Conservation (phyloP, 805 yeast species). For the Wickerhamiella sergipiensis region DNA sequence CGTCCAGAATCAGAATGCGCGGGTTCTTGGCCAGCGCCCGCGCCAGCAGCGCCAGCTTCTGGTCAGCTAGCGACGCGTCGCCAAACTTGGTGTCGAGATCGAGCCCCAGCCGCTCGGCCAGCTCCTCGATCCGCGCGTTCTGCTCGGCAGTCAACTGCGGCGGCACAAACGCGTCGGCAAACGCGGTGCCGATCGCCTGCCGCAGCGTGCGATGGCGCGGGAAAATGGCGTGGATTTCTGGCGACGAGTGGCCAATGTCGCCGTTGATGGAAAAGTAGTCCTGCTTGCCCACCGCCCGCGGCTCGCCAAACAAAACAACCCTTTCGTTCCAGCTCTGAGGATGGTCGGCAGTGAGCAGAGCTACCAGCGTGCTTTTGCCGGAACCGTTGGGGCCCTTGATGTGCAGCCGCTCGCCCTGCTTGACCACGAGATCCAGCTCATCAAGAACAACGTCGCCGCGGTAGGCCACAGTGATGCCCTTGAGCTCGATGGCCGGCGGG, state of each 20-base stretch:
- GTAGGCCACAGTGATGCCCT: conserved; percentile 51
- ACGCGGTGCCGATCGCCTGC: conserved; percentile 61
- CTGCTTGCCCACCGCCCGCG: conserved; percentile 59
- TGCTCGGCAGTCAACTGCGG: conserved; percentile 32
- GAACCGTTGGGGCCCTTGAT: conserved; percentile 81
- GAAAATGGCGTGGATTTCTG: conserved; percentile 83
- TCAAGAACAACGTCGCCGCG: conserved; percentile 45
- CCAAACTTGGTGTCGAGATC: conserved; percentile 33
- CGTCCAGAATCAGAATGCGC: conserved; percentile 67
- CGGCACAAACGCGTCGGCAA: conserved; percentile 48
- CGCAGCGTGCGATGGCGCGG: conserved; percentile 41
- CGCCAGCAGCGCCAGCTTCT: conserved; percentile 61
- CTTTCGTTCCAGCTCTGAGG: conserved; percentile 87
- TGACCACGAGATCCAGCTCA: conserved; percentile 52
- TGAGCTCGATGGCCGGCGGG: conserved; percentile 35
- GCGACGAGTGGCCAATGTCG: conserved; percentile 75
- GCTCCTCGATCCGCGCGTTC: conserved; percentile 29
- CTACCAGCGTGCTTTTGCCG: conserved; percentile 79
- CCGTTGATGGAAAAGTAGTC: conserved; percentile 69
- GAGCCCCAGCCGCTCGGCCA: conserved; percentile 35
- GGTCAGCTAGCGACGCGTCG: conserved; percentile 53
- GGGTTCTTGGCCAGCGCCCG: conserved; percentile 74
- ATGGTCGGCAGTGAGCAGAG: conserved; percentile 84
- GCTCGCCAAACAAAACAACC: conserved; percentile 47
- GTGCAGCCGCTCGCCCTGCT: conserved; percentile 74